Evolutionary conservation across 768 basidiomycete genomes (phyloP), one percentile per base, ranked within the genome.

Genomic region (Boletus tomentosulus): DNA sequence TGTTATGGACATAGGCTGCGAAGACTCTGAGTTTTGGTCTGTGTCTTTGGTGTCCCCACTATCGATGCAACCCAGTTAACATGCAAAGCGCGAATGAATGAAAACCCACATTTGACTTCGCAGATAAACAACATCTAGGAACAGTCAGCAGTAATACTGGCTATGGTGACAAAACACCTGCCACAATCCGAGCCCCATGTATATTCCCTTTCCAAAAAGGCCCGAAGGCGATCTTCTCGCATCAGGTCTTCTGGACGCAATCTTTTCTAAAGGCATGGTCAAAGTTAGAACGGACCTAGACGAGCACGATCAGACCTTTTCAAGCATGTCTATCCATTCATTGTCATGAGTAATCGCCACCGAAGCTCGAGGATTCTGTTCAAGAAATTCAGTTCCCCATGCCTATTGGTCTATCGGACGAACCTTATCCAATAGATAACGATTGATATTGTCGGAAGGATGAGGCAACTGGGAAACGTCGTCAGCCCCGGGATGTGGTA

Each of bases 261-360:
- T 28, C 12, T n/a, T 39, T 22, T 6, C 58, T 54, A 15, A 16
- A 22, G 2, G 3, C 1, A 27, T 24, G 19, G 38, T 57, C 31
- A 48, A 5, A 3, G 3, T 22, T 0, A 1, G 16, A 9, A 42
- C 25, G 4, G 10, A 16, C 1, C 12, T 25, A 31, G 3, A 16
- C 4, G 19, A 39, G 19, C 9, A 39, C 10, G 10, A 39, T 22
- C 22, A n/a, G 19, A 31, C 56, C 46, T 22, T 28, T 24, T 51
- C 15, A 8, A 57, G 13, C 50, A 59, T 57, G 15, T 41, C 19
- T 12, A 54, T 19, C 58, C 58, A 59, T 11, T 57, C 30, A 10
- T 46, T 35, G 13, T 59, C 58, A 6, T 59, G 58, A 0, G 53
- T 54, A 11, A 59, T 35, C 6, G 53, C 56, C n/a, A 57, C 45